Evolutionary conservation across 306 rosid genomes (phyloP).

Genomic region (Citrullus colocynthis): DNA sequence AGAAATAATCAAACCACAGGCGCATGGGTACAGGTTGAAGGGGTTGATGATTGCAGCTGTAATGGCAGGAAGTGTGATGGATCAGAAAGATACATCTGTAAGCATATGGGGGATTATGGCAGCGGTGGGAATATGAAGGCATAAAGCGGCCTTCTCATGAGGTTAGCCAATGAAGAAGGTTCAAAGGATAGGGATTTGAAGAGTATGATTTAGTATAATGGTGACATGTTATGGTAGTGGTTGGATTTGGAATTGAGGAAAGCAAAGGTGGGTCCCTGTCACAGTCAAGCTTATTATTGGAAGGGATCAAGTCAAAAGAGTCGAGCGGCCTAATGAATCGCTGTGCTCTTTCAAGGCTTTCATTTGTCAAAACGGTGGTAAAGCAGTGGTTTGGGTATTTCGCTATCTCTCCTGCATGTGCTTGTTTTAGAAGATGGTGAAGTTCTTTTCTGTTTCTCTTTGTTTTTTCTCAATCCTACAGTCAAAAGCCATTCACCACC

Average conservation of each 20-base stretch:
- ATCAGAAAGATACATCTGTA: background rate
- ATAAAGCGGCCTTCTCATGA: background rate
- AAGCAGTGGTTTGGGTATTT: background rate
- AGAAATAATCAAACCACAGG: background rate
- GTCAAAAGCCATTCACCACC: slow-evolving; percentile 14
- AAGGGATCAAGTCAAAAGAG: slow-evolving; percentile 18
- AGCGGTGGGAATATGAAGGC: slow-evolving; percentile 6
- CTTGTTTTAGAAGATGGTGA: slow-evolving; percentile 16
- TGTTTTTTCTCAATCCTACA: slow-evolving; percentile 7
- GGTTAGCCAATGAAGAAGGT: background rate
- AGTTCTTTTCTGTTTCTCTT: background rate
- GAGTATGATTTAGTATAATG: background rate
- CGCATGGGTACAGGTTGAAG: background rate
- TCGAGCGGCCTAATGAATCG: slow-evolving; percentile 20
- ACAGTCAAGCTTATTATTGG: slow-evolving; percentile 9
- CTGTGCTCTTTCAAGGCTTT: slow-evolving; percentile 6
- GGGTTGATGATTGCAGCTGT: background rate
- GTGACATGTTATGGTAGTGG: background rate
- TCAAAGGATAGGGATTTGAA: background rate
- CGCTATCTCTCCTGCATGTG: slow-evolving; percentile 17
- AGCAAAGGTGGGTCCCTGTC: slow-evolving; percentile 18
- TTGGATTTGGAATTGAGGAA: background rate
- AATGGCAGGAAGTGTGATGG: background rate
- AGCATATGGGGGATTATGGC: background rate
- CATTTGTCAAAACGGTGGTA: slow-evolving; percentile 32